Base-by-base conservation (phyloP, 331 rosid genomes). In the Prunus yedoensis region DNA sequence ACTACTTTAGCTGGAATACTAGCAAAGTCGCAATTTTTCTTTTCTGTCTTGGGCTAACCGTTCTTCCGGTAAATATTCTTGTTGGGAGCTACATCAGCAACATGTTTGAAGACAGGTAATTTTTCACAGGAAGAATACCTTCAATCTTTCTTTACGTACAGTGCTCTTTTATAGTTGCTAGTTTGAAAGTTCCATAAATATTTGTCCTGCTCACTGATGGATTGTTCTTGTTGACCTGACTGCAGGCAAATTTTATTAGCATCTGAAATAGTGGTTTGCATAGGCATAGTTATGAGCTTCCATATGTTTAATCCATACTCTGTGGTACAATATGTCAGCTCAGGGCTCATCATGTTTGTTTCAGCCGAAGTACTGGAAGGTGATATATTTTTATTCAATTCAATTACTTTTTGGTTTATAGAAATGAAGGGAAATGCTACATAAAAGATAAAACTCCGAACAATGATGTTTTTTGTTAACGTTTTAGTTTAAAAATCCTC, bases 361-460 rank as follows among this genome's bases (percentile, higher is more conserved):
- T 83, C 97, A 35, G 99, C 99, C 2, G 99, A 96, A 91, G 99
- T 96, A 78, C 97, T 96, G 15, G 99, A 96, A 89, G 99, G 99
- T 92, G 85, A 81, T 87, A 69, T 69, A 70, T 73, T 70, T 63
- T 41, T 62, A 10, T 77, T 63, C 56, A 50, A 7, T 52, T 67
- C 28, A 74, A 12, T 71, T 76, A 18, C 64, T 64, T 71, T 51
- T 43, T 43, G 63, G 61, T 76, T 59, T 84, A 8, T 54, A 30
- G 30, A 52, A 21, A 10, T 72, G 61, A 20, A 28, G 18, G 66
- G 27, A 21, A 75, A 13, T 59, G 41, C 69, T 8, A 18, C 9
- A 3, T 14, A 11, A 47, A 47, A 47, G 16, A 47, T 47, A 10
- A 47, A 10, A 47, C 52, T 47, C 4, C 14, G 1, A 10, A 47